Conservation (phyloP, 495 filamentous ascomycete species). For the Podospora fimiseda region DNA sequence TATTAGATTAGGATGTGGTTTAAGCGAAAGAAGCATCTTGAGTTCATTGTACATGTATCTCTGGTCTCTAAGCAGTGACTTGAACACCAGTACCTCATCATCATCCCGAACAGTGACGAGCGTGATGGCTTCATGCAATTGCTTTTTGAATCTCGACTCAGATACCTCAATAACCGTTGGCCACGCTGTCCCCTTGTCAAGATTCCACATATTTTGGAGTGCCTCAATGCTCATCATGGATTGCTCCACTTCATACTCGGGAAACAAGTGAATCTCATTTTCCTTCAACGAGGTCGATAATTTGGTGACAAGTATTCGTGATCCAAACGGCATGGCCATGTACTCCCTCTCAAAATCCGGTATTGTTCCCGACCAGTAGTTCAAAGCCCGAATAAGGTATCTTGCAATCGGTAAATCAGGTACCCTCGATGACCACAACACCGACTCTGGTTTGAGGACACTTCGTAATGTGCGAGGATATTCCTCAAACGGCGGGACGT, state of each 20-base stretch:
- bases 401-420: constrained; percentile 22
- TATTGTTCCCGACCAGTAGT: constrained; percentile 23
- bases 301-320: constrained; percentile 28
- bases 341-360: constrained; percentile 28
- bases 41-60: constrained; percentile 36
- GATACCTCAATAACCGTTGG: constrained; percentile 30
- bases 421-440: constrained; percentile 19
- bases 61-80: constrained; percentile 28
- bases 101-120: constrained; percentile 25
- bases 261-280: constrained; percentile 25
- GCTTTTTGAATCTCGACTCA: constrained; percentile 26
- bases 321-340: constrained; percentile 32
- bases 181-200: constrained; percentile 19
- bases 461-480: constrained; percentile 22
- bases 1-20: constrained; percentile 25
- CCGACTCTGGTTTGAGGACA: constrained; percentile 26
- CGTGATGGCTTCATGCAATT: constrained; percentile 38
- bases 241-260: constrained; percentile 35
- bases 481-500: constrained; percentile 28
- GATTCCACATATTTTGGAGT: constrained; percentile 27
- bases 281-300: constrained; percentile 21
- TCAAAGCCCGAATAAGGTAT: constrained; percentile 29
- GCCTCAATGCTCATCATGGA: constrained; percentile 24
- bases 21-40: constrained; percentile 26
- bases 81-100: constrained; percentile 27